phyloP scores from a whole-genome alignment of 2,329 filamentous ascomycete genomes.

The Aspergillus pseudoterreus region DNA sequence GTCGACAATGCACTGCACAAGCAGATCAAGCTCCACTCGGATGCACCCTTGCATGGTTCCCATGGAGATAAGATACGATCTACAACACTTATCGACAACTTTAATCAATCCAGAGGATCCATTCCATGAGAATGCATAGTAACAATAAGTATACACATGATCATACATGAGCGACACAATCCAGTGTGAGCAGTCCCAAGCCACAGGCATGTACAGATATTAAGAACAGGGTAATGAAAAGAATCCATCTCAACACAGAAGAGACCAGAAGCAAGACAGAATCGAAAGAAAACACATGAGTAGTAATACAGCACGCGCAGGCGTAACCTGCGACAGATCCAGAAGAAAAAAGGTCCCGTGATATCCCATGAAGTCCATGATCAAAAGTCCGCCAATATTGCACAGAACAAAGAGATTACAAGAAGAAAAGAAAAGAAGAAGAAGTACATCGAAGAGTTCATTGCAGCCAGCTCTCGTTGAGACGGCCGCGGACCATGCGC shows the following conservation, averaged over 20 bases:
- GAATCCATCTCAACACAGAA: not conserved
- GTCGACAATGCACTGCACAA: not conserved
- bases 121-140: not conserved
- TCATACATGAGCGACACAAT: not conserved
- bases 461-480: slow-evolving; percentile 25
- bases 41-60: not conserved
- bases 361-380: slow-evolving; percentile 8
- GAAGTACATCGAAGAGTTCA: not conserved
- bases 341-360: not conserved
- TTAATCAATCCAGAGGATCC: not conserved
- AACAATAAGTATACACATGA: not conserved
- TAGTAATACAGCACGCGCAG: not conserved
- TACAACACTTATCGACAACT: not conserved
- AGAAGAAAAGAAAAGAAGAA: not conserved
- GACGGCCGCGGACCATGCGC: slow-evolving; percentile 22
- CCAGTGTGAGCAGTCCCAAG: not conserved
- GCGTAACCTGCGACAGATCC: not conserved
- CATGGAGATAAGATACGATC: not conserved
- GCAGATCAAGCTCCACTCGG: not conserved
- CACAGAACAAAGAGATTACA: not conserved
- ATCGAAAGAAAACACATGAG: not conserved
- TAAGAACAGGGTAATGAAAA: not conserved
- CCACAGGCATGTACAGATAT: not conserved
- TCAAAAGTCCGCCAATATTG: slow-evolving; percentile 1
- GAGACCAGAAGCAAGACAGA: not conserved